phyloP scores from a whole-genome alignment of 1,139 yeast species.

The Arxiozyma telluris region DNA sequence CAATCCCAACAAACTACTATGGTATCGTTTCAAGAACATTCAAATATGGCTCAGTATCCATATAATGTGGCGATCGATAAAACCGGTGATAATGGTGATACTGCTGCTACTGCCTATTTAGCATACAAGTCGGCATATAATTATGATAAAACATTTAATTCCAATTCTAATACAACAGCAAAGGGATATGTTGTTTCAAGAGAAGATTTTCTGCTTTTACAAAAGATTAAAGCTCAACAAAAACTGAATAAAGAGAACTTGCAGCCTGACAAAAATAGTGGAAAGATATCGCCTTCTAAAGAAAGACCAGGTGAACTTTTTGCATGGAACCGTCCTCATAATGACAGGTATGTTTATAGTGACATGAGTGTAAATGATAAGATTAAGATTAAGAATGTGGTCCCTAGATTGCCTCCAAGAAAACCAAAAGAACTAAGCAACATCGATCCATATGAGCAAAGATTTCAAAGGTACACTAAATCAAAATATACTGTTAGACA shows the following conservation, averaged over 20 bases:
- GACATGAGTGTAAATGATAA: not conserved
- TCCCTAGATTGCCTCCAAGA: conserved; percentile 6
- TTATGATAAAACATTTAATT: conserved; percentile 30
- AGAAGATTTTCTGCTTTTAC: conserved; percentile 25
- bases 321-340: too few relatives aligned
- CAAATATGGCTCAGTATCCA: conserved; percentile 12
- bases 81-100: not conserved
- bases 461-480: conserved; percentile 1
- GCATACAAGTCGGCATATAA: conserved; percentile 33
- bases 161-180: conserved; percentile 6
- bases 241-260: not conserved
- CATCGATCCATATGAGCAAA: conserved; percentile 1
- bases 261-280: not conserved
- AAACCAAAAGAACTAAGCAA: not conserved
- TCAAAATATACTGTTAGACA: not conserved
- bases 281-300: conserved; percentile 11
- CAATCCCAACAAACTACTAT: not conserved
- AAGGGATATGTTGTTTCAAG: conserved; percentile 18
- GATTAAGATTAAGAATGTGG: not conserved
- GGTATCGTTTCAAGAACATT: not conserved
- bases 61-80: conserved; percentile 12
- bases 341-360: too few relatives aligned
- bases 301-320: conserved; percentile 13
- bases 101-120: conserved; percentile 11
- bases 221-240: conserved; percentile 13